Base-by-base conservation (phyloP, 106 monocot species). In the Dendrobium officinale region DNA sequence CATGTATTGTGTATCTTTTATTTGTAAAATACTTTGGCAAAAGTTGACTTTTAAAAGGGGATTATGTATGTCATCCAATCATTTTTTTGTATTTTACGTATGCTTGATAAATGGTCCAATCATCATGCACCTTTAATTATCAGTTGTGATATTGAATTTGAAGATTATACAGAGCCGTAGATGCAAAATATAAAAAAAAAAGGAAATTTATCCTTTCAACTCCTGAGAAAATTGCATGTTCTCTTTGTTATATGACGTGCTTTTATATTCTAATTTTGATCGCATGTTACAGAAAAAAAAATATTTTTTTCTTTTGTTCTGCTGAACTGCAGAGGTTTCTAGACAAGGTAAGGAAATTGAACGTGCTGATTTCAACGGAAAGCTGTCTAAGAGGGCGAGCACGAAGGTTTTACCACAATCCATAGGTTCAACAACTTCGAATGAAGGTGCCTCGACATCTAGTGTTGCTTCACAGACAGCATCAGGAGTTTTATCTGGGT, bases 401-500 rank as follows among this genome's bases (percentile, higher is more conserved):
- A 86, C 83, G 75, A 83, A 79, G 81, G 72, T 80, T 42, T 54
- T 81, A 41, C 45, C 82, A 79, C 75, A 80, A 37, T 74, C 55
- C 20, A 22, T 72, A 9, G 82, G 81, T 42, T 88, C 51, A 51
- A 51, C 51, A 51, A 13, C 51, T 51, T 51, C 86, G 22, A 92
- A 87, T 80, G 92, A 89, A 73, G 87, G 86, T 72, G 79, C 88
- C 73, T 87, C 86, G 56, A 84, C 82, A 55, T 89, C 92, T 54
- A 89, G 89, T 67, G 82, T 87, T 67, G 89, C 79, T 75, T 92
- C 91, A 29, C 91, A 89, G 74, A 89, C 91, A 59, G 87, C 89
- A 48, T 92, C 92, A 41, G 89, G 92, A 40, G 87, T 87, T 18
- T 64, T 92, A 56, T 92, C 92, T 59, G 92, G 92, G 40, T 92